These are phyloP conservation scores for Backusella westeae DNA, from an alignment of 192 early-diverging fungal species.

Conservation along the genomic window DNA sequence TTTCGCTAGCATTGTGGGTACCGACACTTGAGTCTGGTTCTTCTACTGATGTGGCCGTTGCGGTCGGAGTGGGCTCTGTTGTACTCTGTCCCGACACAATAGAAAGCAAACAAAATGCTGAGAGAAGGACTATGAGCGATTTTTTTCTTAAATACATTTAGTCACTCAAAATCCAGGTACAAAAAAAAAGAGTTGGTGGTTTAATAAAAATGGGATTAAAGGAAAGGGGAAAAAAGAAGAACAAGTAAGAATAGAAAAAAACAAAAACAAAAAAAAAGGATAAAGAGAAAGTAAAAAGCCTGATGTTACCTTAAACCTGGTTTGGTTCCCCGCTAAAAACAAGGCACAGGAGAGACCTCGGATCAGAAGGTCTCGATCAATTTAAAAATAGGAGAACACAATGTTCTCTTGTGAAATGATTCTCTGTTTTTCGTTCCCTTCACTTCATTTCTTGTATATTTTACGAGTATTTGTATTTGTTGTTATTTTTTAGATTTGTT, in stretches of 20 bases:
- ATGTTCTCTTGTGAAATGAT: neutral
- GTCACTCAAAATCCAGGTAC: neutral
- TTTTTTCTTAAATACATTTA: conserved; percentile 6
- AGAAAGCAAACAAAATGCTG: neutral
- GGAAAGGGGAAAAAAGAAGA: neutral
- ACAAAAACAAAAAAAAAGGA: neutral
- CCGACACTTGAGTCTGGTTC: neutral
- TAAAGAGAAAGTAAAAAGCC: neutral
- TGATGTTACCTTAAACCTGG: neutral
- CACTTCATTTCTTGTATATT: neutral
- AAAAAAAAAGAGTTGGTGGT: neutral
- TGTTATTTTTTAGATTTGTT: neutral
- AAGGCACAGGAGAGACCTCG: conserved; percentile 6
- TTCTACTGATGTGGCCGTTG: neutral
- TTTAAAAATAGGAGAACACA: conserved; percentile 4
- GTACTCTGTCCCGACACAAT: neutral
- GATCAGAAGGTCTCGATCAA: conserved; percentile 8
- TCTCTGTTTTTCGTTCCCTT: neutral
- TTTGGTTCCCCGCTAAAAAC: conserved; percentile 1
- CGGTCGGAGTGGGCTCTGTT: neutral
- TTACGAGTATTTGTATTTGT: neutral
- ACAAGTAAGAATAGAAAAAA: neutral
- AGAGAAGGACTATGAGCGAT: neutral
- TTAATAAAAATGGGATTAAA: neutral
- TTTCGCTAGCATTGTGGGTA: neutral